Base-by-base conservation (phyloP, 768 basidiomycete species). In the Leccinum rimulosum region DNA sequence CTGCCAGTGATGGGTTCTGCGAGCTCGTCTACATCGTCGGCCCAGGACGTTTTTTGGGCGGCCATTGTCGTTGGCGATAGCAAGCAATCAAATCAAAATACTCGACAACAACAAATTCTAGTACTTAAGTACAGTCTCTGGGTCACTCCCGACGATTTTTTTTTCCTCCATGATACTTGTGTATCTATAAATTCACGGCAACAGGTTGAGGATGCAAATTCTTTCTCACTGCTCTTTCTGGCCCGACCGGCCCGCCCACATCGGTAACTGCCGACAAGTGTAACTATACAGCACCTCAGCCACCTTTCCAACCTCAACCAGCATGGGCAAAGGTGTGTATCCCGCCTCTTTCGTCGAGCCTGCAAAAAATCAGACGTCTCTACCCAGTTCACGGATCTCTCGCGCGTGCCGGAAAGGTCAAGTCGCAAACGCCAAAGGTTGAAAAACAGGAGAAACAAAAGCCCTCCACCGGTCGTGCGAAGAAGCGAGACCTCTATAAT, bases 401-500 rank as follows among this genome's bases (percentile, higher is more conserved):
- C 80, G 94, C 94, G 80, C 94, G 95, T 82, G 94, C 95, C 71
- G 95, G 95, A 78, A 97, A 98, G 85, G 96, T 97, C 83, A 97
- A 95, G 82, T 92, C 90, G 66, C 93, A 96, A 80, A 92, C 89
- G 68, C 95, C 95, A 70, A 98, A 98, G 80, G 95, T 97, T 74
- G 95, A 97, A 72, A 86, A 87, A 76, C 92, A 96, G 82, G 95
- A 98, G 82, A 98, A 97, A 88, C 91, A 95, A 87, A 98, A 97
- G 85, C 84, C 84, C 27, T 87, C 92, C 54, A 96, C 93, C 77
- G 95, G 96, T 62, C 93, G 95, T 72, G 95, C 96, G 60, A 96
- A 97, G 88, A 98, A 97, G 84, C 84, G 93, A 64, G 80, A 91
- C 64, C 79, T 93, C 63, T 96, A 95, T 83, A 95, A 95, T 80